phyloP scores from a whole-genome alignment of 2,329 filamentous ascomycete species.

The Salinomyces thailandicus region DNA sequence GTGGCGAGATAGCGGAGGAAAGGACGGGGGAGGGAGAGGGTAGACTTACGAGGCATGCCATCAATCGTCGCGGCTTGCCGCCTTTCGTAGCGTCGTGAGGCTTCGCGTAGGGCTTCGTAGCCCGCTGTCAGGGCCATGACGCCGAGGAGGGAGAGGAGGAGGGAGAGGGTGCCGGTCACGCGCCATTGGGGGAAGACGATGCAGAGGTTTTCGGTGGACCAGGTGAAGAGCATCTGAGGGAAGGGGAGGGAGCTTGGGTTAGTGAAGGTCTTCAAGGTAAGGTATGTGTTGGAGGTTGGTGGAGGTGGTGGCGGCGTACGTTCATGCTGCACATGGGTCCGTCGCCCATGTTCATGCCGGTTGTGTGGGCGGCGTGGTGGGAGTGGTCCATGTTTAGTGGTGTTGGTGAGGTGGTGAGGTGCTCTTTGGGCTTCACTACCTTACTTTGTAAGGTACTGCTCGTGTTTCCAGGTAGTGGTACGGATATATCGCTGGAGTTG shows the following conservation, averaged over 20 bases:
- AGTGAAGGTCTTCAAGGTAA: neutral
- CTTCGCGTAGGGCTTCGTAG: constrained; percentile 78
- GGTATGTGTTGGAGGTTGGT: neutral
- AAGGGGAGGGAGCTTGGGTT: neutral
- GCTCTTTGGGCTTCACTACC: too few relatives aligned
- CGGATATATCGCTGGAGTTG: too few relatives aligned
- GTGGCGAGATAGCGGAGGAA: neutral
- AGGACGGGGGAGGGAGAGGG: neutral
- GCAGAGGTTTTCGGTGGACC: constrained; percentile 87
- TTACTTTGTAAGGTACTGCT: too few relatives aligned
- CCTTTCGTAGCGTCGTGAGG: constrained; percentile 65
- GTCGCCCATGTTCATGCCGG: constrained; percentile 50
- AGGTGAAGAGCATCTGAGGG: constrained; percentile 89
- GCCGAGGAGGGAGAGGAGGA: constrained; percentile 71
- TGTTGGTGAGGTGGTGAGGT: too few relatives aligned
- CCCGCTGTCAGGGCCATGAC: constrained; percentile 78
- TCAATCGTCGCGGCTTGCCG: constrained; percentile 41
- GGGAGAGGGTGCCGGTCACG: constrained; percentile 60
- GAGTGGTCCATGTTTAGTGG: constrained; percentile 17
- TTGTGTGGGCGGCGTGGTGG: constrained; percentile 44
- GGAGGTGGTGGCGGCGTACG: constrained; percentile 42
- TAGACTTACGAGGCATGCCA: constrained; percentile 14
- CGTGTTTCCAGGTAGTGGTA: too few relatives aligned
- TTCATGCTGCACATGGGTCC: constrained; percentile 74
- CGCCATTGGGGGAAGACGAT: constrained; percentile 93